Conservation (phyloP, 140 eudicot genomes). For the Stevia rebaudiana region DNA sequence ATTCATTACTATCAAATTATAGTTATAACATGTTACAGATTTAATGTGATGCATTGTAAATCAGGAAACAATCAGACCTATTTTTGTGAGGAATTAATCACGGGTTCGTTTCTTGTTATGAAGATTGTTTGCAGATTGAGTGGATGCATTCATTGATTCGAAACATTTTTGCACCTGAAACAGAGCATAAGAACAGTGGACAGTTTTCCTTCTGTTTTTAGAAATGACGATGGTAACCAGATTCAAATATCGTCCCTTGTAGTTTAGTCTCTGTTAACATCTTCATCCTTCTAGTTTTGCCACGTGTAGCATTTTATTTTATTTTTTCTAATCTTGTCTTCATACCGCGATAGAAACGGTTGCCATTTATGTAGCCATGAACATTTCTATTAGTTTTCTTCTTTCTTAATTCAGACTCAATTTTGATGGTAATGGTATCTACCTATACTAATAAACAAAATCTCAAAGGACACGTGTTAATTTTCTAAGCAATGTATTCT, state of each 20-base stretch:
- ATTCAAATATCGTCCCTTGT: constrained; percentile 12
- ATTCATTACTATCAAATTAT: too few relatives aligned
- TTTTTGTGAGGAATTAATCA: constrained; percentile 9
- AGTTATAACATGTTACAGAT: too few relatives aligned
- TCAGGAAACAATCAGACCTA: constrained; percentile 17
- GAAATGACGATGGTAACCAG: constrained; percentile 1
- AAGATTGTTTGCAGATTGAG: too few relatives aligned
- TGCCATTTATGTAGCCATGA: constrained; percentile 18
- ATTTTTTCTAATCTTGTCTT: not conserved
- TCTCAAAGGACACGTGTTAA: too few relatives aligned
- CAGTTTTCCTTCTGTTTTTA: constrained; percentile 20
- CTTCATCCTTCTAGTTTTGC: not conserved
- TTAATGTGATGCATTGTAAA: too few relatives aligned
- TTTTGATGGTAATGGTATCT: not conserved
- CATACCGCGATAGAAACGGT: constrained; percentile 3
- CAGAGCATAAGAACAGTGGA: constrained; percentile 16
- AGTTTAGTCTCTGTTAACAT: not conserved
- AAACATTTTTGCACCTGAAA: constrained; percentile 4
- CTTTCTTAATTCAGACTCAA: not conserved
- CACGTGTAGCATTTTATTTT: not conserved
- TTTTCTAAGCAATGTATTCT: too few relatives aligned
- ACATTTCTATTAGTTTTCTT: constrained; percentile 15
- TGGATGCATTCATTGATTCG: not conserved
- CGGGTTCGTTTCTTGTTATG: too few relatives aligned
- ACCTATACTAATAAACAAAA: too few relatives aligned